Percentiles rank a stretch among this genome's conserved stretches.
Evolutionary conservation across 192 early-diverging fungal species (phyloP).

Genomic region (Gonapodya prolifera): DNA sequence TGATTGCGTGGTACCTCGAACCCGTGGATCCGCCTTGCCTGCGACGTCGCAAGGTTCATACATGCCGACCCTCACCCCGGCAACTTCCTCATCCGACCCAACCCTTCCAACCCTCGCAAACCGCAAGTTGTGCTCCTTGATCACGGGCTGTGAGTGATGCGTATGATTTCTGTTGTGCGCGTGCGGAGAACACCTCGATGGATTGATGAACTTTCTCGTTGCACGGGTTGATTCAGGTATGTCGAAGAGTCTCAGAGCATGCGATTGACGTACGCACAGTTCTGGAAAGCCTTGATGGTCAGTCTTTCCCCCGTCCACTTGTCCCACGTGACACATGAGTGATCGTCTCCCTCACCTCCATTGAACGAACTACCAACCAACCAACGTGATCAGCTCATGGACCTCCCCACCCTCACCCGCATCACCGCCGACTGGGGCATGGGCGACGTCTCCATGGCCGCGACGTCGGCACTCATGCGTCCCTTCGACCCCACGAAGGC

Average conservation of each 20-base stretch:
- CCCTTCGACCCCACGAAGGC: conserved; percentile 13
- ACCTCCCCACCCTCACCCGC: conserved; percentile 39
- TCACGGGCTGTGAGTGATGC: conserved; percentile 82
- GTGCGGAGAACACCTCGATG: no score
- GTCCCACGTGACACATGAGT: no score
- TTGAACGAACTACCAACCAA: no score
- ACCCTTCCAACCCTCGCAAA: neutral
- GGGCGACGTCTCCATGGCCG: conserved; percentile 21
- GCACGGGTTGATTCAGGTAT: no score
- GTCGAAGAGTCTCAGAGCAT: no score
- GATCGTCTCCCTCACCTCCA: no score
- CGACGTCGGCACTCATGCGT: conserved; percentile 25
- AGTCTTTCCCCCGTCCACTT: no score
- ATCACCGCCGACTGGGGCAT: conserved; percentile 67
- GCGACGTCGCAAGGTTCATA: conserved; percentile 37
- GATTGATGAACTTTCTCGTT: no score
- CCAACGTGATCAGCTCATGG: no score
- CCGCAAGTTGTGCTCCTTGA: conserved; percentile 74
- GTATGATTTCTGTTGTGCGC: conserved; percentile 49
- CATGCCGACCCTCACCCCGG: conserved; percentile 2
- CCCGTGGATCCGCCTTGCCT: conserved; percentile 64
- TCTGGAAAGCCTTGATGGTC: conserved; percentile 84
- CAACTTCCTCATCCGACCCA: conserved; percentile 15
- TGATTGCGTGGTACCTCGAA: conserved; percentile 9
- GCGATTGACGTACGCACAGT: conserved; percentile 70